phyloP scores from a whole-genome alignment of 2,329 filamentous ascomycete species.

The Botrytis paeoniae region DNA sequence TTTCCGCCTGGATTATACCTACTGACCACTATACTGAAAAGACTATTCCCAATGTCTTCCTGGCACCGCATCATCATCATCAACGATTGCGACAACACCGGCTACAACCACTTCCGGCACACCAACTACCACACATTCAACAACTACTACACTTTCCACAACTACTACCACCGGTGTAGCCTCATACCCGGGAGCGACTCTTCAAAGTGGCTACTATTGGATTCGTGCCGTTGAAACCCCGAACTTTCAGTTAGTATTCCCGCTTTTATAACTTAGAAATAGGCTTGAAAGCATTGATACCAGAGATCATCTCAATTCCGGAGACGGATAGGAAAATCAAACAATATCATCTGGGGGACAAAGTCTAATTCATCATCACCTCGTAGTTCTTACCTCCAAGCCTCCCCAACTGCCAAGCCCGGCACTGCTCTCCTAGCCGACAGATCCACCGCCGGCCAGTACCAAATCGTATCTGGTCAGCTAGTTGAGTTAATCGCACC shows the following conservation, averaged over 20 bases:
- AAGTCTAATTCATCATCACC: background rate
- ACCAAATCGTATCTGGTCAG: conserved; percentile 54
- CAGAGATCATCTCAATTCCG: background rate
- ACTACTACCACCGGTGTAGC: conserved; percentile 2
- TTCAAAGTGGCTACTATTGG: conserved; percentile 40
- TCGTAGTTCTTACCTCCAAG: conserved; percentile 45
- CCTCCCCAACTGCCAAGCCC: conserved; percentile 43
- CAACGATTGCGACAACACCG: conserved; percentile 20
- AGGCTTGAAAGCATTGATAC: background rate
- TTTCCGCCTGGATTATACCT: background rate
- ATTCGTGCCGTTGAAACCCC: conserved; percentile 55
- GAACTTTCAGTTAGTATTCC: conserved; percentile 49
- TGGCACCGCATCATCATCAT: conserved; percentile 32
- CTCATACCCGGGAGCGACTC: conserved; percentile 7
- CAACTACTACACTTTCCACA: conserved; percentile 29
- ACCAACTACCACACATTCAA: conserved; percentile 30
- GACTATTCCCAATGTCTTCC: conserved; percentile 41
- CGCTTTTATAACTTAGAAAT: background rate
- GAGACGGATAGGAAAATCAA: background rate
- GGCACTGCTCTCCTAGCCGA: conserved; percentile 51
- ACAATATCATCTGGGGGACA: background rate
- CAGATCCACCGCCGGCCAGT: conserved; percentile 55
- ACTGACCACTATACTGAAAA: background rate
- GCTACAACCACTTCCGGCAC: conserved; percentile 19
- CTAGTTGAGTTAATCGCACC: conserved; percentile 46